Conservation (phyloP, 2,329 filamentous ascomycete species). For the Pseudohalonectria lignicola region DNA sequence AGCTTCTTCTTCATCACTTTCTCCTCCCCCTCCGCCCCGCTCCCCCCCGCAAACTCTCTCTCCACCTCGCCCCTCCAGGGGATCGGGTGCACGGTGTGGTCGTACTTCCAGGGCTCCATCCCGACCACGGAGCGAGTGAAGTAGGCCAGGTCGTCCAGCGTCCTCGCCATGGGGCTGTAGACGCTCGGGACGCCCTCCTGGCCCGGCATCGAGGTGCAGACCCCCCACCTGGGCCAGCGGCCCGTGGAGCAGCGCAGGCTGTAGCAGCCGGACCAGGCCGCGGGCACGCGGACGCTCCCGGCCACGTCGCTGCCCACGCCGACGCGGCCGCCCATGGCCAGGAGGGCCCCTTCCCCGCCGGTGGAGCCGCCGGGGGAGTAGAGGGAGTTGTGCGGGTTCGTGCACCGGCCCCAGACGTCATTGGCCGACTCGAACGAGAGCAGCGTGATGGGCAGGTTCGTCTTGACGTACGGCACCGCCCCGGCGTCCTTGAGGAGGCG, state of each 20-base stretch:
- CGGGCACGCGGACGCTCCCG: slow-evolving; percentile 76
- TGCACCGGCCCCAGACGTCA: slow-evolving; percentile 69
- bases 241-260: slow-evolving; percentile 79
- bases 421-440: slow-evolving; percentile 75
- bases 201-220: slow-evolving; percentile 80
- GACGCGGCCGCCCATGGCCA: slow-evolving; percentile 75
- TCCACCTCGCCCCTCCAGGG: slow-evolving; percentile 58
- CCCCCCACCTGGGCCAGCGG: slow-evolving; percentile 77
- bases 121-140: slow-evolving; percentile 69
- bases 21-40: slow-evolving; percentile 19
- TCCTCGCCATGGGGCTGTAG: slow-evolving; percentile 87
- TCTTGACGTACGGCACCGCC: slow-evolving; percentile 87
- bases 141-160: slow-evolving; percentile 70
- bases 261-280: slow-evolving; percentile 85
- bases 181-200: slow-evolving; percentile 85
- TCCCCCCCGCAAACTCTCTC: slow-evolving; percentile 33
- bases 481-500: slow-evolving; percentile 76
- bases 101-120: slow-evolving; percentile 84
- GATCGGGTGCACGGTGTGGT: slow-evolving; percentile 77
- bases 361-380: slow-evolving; percentile 88
- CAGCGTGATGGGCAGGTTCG: slow-evolving; percentile 76
- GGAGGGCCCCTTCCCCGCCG: slow-evolving; percentile 71
- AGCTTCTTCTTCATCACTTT: slow-evolving; percentile 57
- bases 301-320: slow-evolving; percentile 88
- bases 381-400: slow-evolving; percentile 71